phyloP scores from a whole-genome alignment of 2,329 filamentous ascomycete genomes.

The Colletotrichum plurivorum region DNA sequence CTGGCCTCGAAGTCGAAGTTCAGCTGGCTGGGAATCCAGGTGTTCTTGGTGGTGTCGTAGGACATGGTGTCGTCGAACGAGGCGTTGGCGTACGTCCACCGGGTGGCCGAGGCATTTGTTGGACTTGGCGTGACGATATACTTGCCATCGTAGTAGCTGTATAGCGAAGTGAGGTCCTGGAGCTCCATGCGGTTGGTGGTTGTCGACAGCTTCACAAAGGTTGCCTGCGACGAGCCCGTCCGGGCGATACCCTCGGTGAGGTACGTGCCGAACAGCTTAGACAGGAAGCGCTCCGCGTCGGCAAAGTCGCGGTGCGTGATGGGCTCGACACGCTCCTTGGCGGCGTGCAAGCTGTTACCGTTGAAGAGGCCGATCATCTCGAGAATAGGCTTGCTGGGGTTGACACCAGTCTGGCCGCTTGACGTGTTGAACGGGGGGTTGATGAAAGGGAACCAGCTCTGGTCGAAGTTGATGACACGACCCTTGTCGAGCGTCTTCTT shows the following conservation, averaged over 20 bases:
- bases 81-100: no score
- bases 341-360: background rate
- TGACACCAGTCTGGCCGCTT: background rate
- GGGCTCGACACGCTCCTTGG: no score
- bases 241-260: background rate
- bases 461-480: background rate
- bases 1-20: no score
- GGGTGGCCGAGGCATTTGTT: no score
- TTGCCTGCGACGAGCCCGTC: background rate
- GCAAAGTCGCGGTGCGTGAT: constrained; percentile 4
- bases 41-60: no score
- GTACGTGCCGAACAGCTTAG: constrained; percentile 14
- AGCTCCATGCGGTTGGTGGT: background rate
- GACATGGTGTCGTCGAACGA: no score
- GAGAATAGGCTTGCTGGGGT: background rate
- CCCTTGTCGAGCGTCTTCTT: background rate
- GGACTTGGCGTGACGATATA: no score
- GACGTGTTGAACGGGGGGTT: constrained; percentile 1
- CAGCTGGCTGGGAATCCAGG: background rate
- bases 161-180: background rate
- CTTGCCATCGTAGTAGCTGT: background rate
- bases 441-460: background rate
- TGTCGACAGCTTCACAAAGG: background rate
- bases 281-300: constrained; percentile 8
- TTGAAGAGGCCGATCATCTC: constrained; percentile 1